A percentile compares a stretch with the other conserved stretches of the same genome.
These are phyloP conservation scores for Phytophthora nicotianae DNA, from an alignment of 352 stramenopile genomes.

Conservation along the genomic window DNA sequence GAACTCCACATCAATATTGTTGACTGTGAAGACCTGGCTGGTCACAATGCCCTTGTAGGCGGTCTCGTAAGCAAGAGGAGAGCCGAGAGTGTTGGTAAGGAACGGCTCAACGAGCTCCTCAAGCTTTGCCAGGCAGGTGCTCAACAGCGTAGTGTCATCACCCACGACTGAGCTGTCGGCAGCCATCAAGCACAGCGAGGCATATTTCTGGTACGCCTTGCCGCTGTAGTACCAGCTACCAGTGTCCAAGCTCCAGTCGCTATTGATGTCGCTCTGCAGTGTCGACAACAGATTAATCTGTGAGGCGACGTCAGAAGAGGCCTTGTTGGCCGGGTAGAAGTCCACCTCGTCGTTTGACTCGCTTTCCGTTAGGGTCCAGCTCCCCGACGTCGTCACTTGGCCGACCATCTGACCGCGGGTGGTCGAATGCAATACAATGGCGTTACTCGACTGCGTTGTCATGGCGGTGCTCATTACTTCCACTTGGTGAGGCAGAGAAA, in stretches of 20 bases:
- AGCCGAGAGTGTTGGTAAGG: conserved; percentile 57
- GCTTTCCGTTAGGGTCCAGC: conserved; percentile 62
- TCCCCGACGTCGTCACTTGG: conserved; percentile 41
- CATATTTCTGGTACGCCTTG: conserved; percentile 84
- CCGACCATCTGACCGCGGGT: conserved; percentile 66
- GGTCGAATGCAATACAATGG: conserved; percentile 58
- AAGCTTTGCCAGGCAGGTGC: conserved; percentile 66
- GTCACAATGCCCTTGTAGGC: conserved; percentile 72
- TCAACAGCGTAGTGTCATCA: conserved; percentile 52
- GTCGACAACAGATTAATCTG: conserved; percentile 49
- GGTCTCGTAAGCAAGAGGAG: conserved; percentile 76
- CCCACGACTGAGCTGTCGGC: conserved; percentile 55
- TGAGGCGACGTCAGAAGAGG: conserved; percentile 36
- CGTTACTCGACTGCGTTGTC: conserved; percentile 27
- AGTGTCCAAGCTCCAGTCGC: conserved; percentile 48
- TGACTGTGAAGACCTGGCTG: conserved; percentile 53
- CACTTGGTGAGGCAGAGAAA: conserved; percentile 72
- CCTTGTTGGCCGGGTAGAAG: conserved; percentile 60
- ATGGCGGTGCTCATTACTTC: conserved; percentile 38
- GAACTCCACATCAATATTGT: conserved; percentile 70
- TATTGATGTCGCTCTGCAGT: conserved; percentile 61
- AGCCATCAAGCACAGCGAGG: conserved; percentile 76
- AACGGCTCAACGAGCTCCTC: conserved; percentile 62
- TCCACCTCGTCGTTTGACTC: conserved; percentile 57
- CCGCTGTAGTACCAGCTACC: conserved; percentile 83